Percentiles rank a stretch among this genome's conserved stretches.
These are phyloP conservation scores for Fusarium succisae DNA, from an alignment of 2,329 filamentous ascomycete species.

Conservation along the genomic window DNA sequence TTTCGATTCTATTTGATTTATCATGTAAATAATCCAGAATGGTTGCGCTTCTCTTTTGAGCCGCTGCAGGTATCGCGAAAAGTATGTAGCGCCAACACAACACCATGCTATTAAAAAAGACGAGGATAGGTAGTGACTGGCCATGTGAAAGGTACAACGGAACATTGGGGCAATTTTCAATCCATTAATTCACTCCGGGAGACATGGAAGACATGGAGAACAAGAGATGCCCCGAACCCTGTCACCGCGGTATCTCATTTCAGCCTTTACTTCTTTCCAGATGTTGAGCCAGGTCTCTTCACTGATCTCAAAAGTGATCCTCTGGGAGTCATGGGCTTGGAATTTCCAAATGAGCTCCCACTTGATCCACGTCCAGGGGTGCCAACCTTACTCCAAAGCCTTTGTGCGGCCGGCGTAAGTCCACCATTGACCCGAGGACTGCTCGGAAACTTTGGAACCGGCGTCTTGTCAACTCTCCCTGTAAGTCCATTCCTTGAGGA, in stretches of 20 bases:
- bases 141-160: not conserved
- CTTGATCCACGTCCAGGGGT: conserved; percentile 52
- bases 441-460: conserved; percentile 76
- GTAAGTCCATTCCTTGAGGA: conserved; percentile 67
- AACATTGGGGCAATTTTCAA: not conserved
- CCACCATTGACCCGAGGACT: conserved; percentile 66
- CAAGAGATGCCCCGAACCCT: not conserved
- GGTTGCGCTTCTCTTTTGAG: not conserved
- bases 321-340: conserved; percentile 51
- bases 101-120: not conserved
- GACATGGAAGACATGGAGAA: not conserved
- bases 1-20: not conserved
- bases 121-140: not conserved
- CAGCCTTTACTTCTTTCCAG: conserved; percentile 13
- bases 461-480: conserved; percentile 66
- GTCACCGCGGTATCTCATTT: not conserved
- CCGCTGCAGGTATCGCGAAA: not conserved
- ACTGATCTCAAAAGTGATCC: conserved; percentile 52
- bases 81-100: not conserved
- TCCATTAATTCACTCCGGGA: not conserved
- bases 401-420: conserved; percentile 79
- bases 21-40: not conserved
- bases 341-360: conserved; percentile 47
- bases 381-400: conserved; percentile 70
- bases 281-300: conserved; percentile 40